phyloP scores from a whole-genome alignment of 2,329 filamentous ascomycete genomes.

The Neofusicoccum umdonicola region DNA sequence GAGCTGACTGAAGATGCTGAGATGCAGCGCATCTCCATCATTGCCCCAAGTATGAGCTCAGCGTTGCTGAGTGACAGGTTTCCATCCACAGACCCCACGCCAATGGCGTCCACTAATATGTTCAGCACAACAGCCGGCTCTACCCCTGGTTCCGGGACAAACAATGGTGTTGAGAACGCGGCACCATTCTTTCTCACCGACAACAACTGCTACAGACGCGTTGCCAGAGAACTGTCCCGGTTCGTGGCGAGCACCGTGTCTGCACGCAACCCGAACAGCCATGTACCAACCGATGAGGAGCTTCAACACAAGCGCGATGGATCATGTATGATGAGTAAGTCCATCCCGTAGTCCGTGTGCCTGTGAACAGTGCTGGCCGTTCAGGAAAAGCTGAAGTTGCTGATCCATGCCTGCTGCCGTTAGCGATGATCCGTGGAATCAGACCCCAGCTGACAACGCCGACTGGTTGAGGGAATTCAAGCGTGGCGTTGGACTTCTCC shows the following conservation, averaged over 20 bases:
- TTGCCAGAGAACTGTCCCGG: conserved; percentile 24
- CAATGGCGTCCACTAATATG: neutral
- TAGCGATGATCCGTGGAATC: conserved; percentile 35
- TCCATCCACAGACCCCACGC: neutral
- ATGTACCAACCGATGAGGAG: conserved; percentile 30
- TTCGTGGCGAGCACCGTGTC: conserved; percentile 28
- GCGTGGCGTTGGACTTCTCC: conserved; percentile 23
- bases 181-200: conserved; percentile 15
- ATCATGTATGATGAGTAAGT: conserved; percentile 30
- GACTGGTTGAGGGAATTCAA: conserved; percentile 34
- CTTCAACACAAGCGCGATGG: conserved; percentile 33
- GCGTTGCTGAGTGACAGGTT: neutral
- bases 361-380: no score
- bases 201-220: conserved; percentile 23
- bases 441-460: conserved; percentile 35
- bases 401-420: neutral
- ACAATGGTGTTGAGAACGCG: neutral
- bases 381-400: neutral
- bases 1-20: no score
- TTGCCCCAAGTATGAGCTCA: no score
- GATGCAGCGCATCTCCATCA: no score
- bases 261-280: conserved; percentile 24
- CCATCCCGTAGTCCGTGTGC: neutral
- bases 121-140: neutral
- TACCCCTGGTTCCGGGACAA: neutral